Evolutionary conservation across 2,329 filamentous ascomycete species (phyloP), one percentile per base, ranked within the genome.

Genomic region (Dactylellina drechsleri): DNA sequence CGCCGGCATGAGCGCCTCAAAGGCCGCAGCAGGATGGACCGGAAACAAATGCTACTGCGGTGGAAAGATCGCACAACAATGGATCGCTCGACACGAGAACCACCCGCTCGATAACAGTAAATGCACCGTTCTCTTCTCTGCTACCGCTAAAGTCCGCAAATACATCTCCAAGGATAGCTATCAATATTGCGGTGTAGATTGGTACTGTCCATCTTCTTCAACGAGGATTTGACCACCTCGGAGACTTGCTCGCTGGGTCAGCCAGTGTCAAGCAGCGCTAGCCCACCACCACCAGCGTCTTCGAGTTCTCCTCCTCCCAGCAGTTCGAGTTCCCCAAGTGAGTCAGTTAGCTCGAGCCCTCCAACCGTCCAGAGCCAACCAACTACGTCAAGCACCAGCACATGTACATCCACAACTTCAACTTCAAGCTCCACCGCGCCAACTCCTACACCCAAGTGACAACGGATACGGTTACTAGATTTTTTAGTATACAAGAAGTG

Each of bases 1-100:
- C 12, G 64, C 64, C 4, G 64, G 64, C 18, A 58, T 53, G 52
- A 41, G 31, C 31, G 57, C 57, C 16, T 49, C 57, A 13, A 20
- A 16, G 4, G 18, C 23, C 4, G 50, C 18, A n/a, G 15, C n/a
- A n/a, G 45, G 54, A 36, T 43, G n/a, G 12, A 16, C 20, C 18
- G 60, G 60, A 56, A 41, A 56, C 20, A 40, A 66, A 7, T 66
- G 61, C 41, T 66, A 26, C 23, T 66, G 61, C 52, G 61, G 61
- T 40, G 61, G 61, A 16, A 57, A 47, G 28, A 41, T 66, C 52
- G 31, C 61, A 15, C 50, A 50, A 15, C 28, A 43, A 15, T 65
- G 52, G 40, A 20, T 47, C 12, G 41, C 18, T 10, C 6, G 52
- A 5, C 50, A 65, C 31, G 16, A 40, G 23, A 50, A 31, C 15